Evolutionary conservation across 2,329 filamentous ascomycete species (phyloP).

Genomic region (Chaetomiaceae sp.): DNA sequence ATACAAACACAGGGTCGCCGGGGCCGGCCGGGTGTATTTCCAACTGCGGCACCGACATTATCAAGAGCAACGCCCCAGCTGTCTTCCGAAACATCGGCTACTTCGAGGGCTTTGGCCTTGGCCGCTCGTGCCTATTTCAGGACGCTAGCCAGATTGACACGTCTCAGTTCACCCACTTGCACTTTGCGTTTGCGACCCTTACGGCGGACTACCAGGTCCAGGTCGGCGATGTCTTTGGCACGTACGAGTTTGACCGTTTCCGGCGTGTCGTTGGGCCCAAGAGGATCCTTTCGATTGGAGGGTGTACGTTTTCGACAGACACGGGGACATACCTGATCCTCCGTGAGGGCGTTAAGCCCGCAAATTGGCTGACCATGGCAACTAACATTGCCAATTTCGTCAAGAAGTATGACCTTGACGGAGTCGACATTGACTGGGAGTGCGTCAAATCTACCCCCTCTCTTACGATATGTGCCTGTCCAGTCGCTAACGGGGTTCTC

Average conservation of each 20-base stretch:
- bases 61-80: slow-evolving; percentile 16
- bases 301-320: slow-evolving; percentile 18
- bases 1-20: slow-evolving; percentile 31
- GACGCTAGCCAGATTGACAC: slow-evolving; percentile 6
- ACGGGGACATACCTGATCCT: slow-evolving; percentile 13
- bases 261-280: slow-evolving; percentile 5
- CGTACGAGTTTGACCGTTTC: slow-evolving; percentile 14
- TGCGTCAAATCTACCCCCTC: slow-evolving; percentile 19
- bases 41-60: slow-evolving; percentile 36
- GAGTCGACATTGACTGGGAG: too few species aligned
- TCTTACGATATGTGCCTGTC: too few species aligned
- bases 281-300: slow-evolving; percentile 19
- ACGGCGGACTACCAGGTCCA: slow-evolving; percentile 7
- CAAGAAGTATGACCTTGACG: slow-evolving; percentile 31
- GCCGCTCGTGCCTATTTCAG: slow-evolving; percentile 12
- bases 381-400: slow-evolving; percentile 37
- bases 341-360: slow-evolving; percentile 8
- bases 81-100: slow-evolving; percentile 15
- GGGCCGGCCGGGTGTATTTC: slow-evolving; percentile 38
- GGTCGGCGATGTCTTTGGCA: slow-evolving; percentile 1
- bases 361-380: slow-evolving; percentile 26
- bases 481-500: too few species aligned
- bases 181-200: slow-evolving; percentile 28
- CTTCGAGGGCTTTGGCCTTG: slow-evolving; percentile 17
- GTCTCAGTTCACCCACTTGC: slow-evolving; percentile 25